phyloP scores from a whole-genome alignment of 306 rosid species.

The Oxytropis ochrocephala region DNA sequence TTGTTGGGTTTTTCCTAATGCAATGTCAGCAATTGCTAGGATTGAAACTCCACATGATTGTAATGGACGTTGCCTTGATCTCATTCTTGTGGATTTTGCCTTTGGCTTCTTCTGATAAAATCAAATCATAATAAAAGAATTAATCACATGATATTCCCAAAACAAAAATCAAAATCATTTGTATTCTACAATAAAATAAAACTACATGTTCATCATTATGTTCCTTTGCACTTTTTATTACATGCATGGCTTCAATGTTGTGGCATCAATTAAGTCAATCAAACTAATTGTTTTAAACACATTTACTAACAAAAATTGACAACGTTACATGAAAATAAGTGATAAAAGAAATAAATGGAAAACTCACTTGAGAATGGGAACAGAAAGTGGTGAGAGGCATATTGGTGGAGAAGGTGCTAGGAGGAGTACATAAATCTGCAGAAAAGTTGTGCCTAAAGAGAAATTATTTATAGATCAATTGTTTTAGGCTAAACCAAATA shows the following conservation, averaged over 20 bases:
- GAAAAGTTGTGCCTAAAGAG: not conserved
- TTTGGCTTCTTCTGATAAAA: constrained; percentile 28
- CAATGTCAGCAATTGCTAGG: constrained; percentile 31
- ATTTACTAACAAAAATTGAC: not conserved
- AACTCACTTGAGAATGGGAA: constrained; percentile 22
- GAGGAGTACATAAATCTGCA: constrained; percentile 3
- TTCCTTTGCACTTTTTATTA: not conserved
- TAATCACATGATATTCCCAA: not conserved
- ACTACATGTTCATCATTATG: not conserved
- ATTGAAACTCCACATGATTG: constrained; percentile 55
- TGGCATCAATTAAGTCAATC: no score
- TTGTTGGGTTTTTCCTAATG: constrained; percentile 31
- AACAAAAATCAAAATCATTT: not conserved
- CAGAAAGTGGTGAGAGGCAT: constrained; percentile 11
- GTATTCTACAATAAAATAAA: not conserved
- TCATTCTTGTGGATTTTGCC: constrained; percentile 14
- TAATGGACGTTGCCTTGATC: constrained; percentile 48
- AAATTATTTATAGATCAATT: constrained; percentile 2
- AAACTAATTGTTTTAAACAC: not conserved
- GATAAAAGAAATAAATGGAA: not conserved
- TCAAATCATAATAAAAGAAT: not conserved
- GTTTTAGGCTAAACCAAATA: not conserved
- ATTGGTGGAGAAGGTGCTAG: not conserved
- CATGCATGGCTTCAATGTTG: not conserved
- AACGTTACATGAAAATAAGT: not conserved